A percentile compares a stretch with the other conserved stretches of the same genome.
These are phyloP conservation scores for Sphagnum tenellum DNA, from an alignment of 225 moss, liverwort and hornwort genomes.

Conservation along the genomic window DNA sequence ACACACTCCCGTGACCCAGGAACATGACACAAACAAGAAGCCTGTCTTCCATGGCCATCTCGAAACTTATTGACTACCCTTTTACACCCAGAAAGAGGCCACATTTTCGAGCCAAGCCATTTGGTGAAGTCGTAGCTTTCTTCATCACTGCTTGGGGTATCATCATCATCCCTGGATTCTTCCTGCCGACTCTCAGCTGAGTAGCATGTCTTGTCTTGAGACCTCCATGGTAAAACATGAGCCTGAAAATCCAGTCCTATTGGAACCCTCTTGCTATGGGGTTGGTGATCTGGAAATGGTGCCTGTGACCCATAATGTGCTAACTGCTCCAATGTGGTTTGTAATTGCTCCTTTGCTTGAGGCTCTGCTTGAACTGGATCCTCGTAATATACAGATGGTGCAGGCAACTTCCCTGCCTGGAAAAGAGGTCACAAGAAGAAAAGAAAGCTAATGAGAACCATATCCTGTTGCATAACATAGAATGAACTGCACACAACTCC, in stretches of 20 bases:
- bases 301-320: slow-evolving; percentile 39
- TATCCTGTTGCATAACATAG: no score
- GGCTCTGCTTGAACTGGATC: slow-evolving; percentile 34
- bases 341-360: no score
- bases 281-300: no score
- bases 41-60: slow-evolving; percentile 37
- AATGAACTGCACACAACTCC: no score
- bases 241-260: slow-evolving; percentile 65
- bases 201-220: slow-evolving; percentile 12
- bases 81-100: slow-evolving; percentile 38
- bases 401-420: slow-evolving; percentile 54
- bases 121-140: slow-evolving; percentile 25
- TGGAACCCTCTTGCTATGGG: slow-evolving; percentile 42
- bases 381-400: slow-evolving; percentile 43
- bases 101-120: slow-evolving; percentile 54
- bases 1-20: slow-evolving; percentile 64
- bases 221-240: slow-evolving; percentile 21
- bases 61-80: slow-evolving; percentile 9
- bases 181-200: slow-evolving; percentile 11
- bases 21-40: slow-evolving; percentile 42
- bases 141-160: slow-evolving; percentile 31
- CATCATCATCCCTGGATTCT: slow-evolving; percentile 11
- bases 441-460: no score
- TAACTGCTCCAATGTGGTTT: slow-evolving; percentile 52
- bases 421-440: not conserved